A percentile compares a stretch with the other conserved stretches of the same genome.
Conservation (phyloP, 331 rosid species). For the Saraca asoca region DNA sequence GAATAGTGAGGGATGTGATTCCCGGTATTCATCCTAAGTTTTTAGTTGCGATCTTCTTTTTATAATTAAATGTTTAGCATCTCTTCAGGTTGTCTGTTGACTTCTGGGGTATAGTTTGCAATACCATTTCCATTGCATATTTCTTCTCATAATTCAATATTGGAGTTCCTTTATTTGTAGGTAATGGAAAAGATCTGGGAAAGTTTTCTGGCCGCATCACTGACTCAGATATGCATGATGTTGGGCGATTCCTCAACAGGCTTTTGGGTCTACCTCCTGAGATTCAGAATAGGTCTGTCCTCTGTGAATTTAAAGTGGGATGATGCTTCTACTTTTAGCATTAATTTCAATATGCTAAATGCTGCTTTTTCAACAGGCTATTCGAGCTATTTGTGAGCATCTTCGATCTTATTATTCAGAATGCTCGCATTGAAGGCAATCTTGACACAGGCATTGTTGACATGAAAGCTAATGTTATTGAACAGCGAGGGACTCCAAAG, state of each 20-base stretch:
- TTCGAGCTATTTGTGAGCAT: slow-evolving; percentile 88
- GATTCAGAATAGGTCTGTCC: slow-evolving; percentile 80
- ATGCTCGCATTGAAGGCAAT: slow-evolving; percentile 83
- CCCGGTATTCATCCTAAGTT: slow-evolving; percentile 63
- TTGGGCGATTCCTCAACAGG: slow-evolving; percentile 95
- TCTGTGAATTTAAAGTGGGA: slow-evolving; percentile 24
- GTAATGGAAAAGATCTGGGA: slow-evolving; percentile 71
- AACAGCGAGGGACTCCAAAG: slow-evolving; percentile 90
- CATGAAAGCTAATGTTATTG: slow-evolving; percentile 85
- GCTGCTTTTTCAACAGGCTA: slow-evolving; percentile 52
- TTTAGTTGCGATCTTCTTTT: neutral
- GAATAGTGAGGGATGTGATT: slow-evolving; percentile 76
- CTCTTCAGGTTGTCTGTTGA: slow-evolving; percentile 1
- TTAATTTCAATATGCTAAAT: slow-evolving; percentile 40
- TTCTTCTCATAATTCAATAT: slow-evolving; percentile 21
- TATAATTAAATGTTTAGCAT: too few relatives aligned
- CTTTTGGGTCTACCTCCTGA: slow-evolving; percentile 92
- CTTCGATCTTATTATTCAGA: slow-evolving; percentile 90
- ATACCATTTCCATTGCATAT: slow-evolving; percentile 14
- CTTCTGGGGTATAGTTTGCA: slow-evolving; percentile 14
- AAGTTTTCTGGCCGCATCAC: slow-evolving; percentile 74
- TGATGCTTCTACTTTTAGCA: slow-evolving; percentile 32
- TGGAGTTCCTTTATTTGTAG: slow-evolving; percentile 46
- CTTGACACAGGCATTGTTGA: slow-evolving; percentile 84
- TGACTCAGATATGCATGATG: slow-evolving; percentile 98